phyloP scores from a whole-genome alignment of 176 grass and related monocot genomes.

The Hsuehochloa calcarea region DNA sequence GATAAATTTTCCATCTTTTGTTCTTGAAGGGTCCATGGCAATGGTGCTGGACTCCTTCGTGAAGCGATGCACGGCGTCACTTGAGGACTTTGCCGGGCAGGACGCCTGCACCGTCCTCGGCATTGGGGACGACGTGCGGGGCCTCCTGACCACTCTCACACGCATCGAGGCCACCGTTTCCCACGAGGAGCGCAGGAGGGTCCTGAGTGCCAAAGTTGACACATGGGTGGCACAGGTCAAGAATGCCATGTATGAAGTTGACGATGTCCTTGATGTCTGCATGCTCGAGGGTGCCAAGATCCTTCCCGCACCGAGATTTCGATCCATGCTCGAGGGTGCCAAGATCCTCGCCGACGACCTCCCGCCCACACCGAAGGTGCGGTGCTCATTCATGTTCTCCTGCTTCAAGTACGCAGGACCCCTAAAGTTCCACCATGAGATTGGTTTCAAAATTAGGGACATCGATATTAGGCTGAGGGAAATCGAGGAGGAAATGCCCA shows the following conservation, averaged over 20 bases:
- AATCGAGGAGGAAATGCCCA: conserved; percentile 44
- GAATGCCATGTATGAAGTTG: conserved; percentile 60
- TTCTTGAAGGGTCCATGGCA: conserved; percentile 45
- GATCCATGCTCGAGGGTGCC: conserved; percentile 46
- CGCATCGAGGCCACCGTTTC: conserved; percentile 42
- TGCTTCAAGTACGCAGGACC: conserved; percentile 35
- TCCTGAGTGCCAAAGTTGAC: conserved; percentile 27
- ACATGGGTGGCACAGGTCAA: conserved; percentile 58
- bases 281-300: conserved; percentile 53
- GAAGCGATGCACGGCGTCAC: conserved; percentile 33
- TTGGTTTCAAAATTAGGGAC: conserved; percentile 53
- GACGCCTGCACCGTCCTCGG: conserved; percentile 50
- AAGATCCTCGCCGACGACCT: conserved; percentile 49
- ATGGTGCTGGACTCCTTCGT: conserved; percentile 62
- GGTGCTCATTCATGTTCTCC: conserved; percentile 44
- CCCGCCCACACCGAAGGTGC: conserved; percentile 28
- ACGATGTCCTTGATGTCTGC: conserved; percentile 65
- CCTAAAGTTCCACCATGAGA: conserved; percentile 54
- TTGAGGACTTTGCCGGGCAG: conserved; percentile 33
- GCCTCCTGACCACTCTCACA: conserved; percentile 45
- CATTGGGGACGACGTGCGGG: conserved; percentile 48
- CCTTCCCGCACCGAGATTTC: no score
- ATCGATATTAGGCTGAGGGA: conserved; percentile 54
- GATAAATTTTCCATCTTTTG: neutral
- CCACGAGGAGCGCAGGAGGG: conserved; percentile 33